phyloP scores from a whole-genome alignment of 768 basidiomycete genomes.

The Vishniacozyma victoriae region DNA sequence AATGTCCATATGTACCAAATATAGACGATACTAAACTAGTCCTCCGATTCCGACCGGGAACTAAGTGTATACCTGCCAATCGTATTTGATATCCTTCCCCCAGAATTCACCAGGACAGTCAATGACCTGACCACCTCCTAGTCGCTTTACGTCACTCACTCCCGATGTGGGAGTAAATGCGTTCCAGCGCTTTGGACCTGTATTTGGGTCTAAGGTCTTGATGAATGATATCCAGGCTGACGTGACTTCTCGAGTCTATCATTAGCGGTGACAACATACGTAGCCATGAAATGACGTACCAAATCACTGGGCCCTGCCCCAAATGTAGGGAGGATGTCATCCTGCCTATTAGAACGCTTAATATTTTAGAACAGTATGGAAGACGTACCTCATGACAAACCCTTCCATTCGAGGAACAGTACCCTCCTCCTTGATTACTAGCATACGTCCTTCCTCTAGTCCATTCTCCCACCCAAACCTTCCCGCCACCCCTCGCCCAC shows the following conservation, averaged over 20 bases:
- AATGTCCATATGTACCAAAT: not conserved
- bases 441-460: constrained; percentile 26
- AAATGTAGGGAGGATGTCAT: constrained; percentile 36
- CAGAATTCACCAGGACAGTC: constrained; percentile 23
- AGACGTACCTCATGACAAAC: constrained; percentile 42
- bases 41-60: not conserved
- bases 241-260: constrained; percentile 15
- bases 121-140: constrained; percentile 14
- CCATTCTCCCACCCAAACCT: constrained; percentile 43
- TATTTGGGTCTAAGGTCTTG: constrained; percentile 25
- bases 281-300: not conserved
- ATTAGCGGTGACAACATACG: not conserved
- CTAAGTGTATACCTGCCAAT: constrained; percentile 38
- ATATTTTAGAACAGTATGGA: not conserved
- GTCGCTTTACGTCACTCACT: constrained; percentile 6
- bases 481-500: constrained; percentile 26
- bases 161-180: constrained; percentile 1
- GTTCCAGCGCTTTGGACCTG: constrained; percentile 1
- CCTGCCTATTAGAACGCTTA: constrained; percentile 8
- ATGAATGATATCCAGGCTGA: constrained; percentile 31
- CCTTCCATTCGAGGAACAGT: constrained; percentile 19
- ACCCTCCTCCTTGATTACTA: constrained; percentile 16
- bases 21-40: too few species aligned
- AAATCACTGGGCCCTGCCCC: constrained; percentile 3
- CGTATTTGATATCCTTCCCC: constrained; percentile 24